These are phyloP conservation scores for Ormosia semicastrata DNA, from an alignment of 306 rosid species.

Conservation along the genomic window DNA sequence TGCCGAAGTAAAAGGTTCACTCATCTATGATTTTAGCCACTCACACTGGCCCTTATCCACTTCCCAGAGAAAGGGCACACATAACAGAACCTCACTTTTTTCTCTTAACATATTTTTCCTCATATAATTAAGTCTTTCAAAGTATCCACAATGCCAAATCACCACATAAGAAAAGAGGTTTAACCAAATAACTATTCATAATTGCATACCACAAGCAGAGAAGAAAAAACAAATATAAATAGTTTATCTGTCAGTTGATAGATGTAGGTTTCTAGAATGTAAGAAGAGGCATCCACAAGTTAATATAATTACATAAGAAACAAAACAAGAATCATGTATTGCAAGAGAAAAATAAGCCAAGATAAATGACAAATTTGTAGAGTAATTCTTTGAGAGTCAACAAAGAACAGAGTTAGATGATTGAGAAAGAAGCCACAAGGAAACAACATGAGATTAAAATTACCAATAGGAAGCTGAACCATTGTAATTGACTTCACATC, in stretches of 20 bases:
- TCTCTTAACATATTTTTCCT: background rate
- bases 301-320: background rate
- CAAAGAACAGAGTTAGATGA: conserved; percentile 5
- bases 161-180: background rate
- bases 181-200: background rate
- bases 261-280: conserved; percentile 3
- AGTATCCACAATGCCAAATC: background rate
- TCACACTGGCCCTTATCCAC: background rate
- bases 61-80: conserved; percentile 5
- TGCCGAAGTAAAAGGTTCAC: background rate
- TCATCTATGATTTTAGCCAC: background rate
- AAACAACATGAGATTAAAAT: conserved; percentile 16
- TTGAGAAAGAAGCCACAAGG: background rate
- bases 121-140: background rate
- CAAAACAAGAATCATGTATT: conserved; percentile 13
- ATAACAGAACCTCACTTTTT: background rate
- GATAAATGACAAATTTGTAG: conserved; percentile 5
- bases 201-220: background rate
- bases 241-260: conserved; percentile 9
- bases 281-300: background rate
- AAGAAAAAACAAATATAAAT: background rate
- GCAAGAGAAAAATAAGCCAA: background rate
- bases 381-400: conserved; percentile 12
- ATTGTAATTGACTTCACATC: conserved; percentile 66
- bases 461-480: conserved; percentile 87